phyloP scores from a whole-genome alignment of 2,329 filamentous ascomycete genomes.

The Bipolaris victoriae region DNA sequence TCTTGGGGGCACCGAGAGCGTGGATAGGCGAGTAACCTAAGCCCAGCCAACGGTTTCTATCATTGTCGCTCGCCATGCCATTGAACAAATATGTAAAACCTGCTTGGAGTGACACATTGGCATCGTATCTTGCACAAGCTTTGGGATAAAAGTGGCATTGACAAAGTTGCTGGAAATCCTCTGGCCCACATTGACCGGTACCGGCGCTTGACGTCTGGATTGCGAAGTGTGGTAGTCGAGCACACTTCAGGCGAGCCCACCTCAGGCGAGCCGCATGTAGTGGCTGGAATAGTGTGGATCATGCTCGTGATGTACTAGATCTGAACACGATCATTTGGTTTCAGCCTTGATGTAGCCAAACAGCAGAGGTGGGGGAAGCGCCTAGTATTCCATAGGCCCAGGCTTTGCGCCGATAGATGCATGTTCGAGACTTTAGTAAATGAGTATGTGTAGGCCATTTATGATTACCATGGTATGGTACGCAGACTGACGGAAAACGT shows the following conservation, averaged over 20 bases:
- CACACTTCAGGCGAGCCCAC: background rate
- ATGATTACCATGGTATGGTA: constrained; percentile 1
- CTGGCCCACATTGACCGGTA: constrained; percentile 8
- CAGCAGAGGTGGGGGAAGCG: constrained; percentile 6
- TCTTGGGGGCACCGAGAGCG: background rate
- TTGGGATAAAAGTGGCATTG: constrained; percentile 23
- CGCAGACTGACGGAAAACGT: constrained; percentile 1
- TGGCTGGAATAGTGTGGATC: constrained; percentile 2
- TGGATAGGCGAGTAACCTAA: constrained; percentile 4
- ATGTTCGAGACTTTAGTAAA: background rate
- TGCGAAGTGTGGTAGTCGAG: constrained; percentile 1
- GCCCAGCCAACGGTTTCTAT: background rate
- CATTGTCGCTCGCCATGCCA: background rate
- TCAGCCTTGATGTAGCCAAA: constrained; percentile 7
- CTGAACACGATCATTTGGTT: constrained; percentile 8
- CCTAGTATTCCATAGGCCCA: constrained; percentile 3
- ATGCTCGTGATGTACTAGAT: background rate
- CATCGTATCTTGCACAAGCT: constrained; percentile 1
- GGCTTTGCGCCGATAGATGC: background rate
- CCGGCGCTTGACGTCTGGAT: constrained; percentile 1
- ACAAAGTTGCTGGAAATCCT: constrained; percentile 14
- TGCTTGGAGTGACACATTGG: constrained; percentile 20
- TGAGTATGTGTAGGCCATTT: background rate
- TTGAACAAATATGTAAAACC: constrained; percentile 10
- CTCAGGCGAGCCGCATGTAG: background rate